These are phyloP conservation scores for Chiua sp. DNA, from an alignment of 1,284 basidiomycete species.

Conservation along the genomic window DNA sequence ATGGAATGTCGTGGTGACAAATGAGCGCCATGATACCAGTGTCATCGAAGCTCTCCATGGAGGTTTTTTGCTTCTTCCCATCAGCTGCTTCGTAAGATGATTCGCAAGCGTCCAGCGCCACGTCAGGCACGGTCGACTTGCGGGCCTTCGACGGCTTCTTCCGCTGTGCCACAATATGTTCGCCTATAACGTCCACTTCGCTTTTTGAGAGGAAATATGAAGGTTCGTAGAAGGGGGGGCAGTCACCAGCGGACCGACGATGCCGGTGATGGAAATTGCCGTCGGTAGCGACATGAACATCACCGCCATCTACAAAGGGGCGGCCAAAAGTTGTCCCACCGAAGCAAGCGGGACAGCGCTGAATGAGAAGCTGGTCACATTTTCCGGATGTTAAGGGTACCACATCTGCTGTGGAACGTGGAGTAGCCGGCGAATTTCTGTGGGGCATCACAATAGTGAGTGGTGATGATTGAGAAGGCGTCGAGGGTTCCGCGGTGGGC, in stretches of 20 bases:
- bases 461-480: too few species aligned
- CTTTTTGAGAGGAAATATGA: constrained; percentile 3
- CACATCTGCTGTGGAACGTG: too few species aligned
- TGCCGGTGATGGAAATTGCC: neutral
- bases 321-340: neutral
- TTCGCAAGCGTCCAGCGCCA: constrained; percentile 16
- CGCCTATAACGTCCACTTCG: neutral
- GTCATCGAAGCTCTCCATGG: constrained; percentile 1
- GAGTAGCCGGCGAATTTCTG: too few species aligned
- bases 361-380: neutral
- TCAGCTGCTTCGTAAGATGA: constrained; percentile 1
- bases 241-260: constrained; percentile 2
- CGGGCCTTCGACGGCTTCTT: neutral
- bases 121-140: neutral
- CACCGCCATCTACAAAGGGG: neutral
- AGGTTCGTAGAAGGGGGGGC: constrained; percentile 5
- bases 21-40: neutral
- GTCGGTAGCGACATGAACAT: neutral
- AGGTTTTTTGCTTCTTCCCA: constrained; percentile 4
- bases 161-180: neutral
- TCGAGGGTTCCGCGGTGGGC: too few species aligned
- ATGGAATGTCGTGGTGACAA: neutral
- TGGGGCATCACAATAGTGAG: too few species aligned
- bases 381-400: too few species aligned
- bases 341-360: constrained; percentile 5